Base-by-base conservation (phyloP, 192 early-diverging fungal species). In the Spinellus fusiger region DNA sequence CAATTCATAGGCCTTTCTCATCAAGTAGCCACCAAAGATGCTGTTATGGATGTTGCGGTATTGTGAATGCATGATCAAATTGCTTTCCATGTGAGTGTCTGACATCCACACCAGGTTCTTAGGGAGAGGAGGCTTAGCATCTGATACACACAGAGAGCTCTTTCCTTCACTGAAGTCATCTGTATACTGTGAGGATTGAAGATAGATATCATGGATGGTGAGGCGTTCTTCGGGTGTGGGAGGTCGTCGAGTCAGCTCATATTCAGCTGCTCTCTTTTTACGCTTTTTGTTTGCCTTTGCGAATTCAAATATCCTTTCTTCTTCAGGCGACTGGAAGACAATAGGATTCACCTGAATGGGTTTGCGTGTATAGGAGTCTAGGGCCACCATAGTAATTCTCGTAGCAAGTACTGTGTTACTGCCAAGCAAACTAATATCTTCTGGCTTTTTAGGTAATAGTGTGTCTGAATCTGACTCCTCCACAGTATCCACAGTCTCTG, bases 331-430 rank as follows among this genome's bases (percentile, higher is more conserved):
- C 16, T 88, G 84, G 26, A 93, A 67, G 9, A 73, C 59, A 40
- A 97, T 70, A n/a, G 87, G 87, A 56, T 91, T 91, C 40, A 95
- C 82, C 54, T 83, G 77, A 5, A 80, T 82, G 5, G 90, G 73
- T 55, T 87, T 88, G 37, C 76, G 73, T 3, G 90, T 91, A 12
- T 69, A 60, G 8, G 89, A 78, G 71, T 95, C 87, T 23, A 85
- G 73, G 3, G 90, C 92, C 25, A 91, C 94, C 93, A 95, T 97
- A 16, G 89, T 92, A 64, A 97, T 93, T 55, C 88, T 82, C 6
- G 93, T 89, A 12, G 78, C 77, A 8, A 94, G 74, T 50, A 92
- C 84, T 6, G 84, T 79, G 44, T 86, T 61, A 6, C 44, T 33
- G 8, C 49, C 52, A 5, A 65, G 48, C 25, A 27, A 51, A 40